Evolutionary conservation across 257 asterid species (phyloP).

Genomic region (Penstemon barbatus): DNA sequence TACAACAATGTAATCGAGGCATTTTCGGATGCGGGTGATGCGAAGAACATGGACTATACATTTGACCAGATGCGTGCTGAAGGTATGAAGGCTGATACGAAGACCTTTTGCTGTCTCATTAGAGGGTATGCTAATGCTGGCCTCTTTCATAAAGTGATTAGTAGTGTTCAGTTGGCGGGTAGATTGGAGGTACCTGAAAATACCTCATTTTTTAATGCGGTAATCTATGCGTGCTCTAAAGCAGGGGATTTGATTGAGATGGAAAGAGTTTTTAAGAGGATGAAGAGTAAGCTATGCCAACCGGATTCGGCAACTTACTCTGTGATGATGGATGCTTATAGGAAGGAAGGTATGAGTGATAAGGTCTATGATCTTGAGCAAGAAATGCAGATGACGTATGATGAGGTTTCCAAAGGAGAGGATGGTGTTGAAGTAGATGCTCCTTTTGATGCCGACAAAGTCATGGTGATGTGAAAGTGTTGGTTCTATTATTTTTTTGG

Average conservation of each 20-base stretch:
- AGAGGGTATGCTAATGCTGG: slow-evolving; percentile 89
- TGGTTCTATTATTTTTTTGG: neutral
- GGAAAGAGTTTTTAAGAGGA: slow-evolving; percentile 83
- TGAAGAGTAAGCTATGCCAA: slow-evolving; percentile 67
- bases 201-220: slow-evolving; percentile 77
- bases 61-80: slow-evolving; percentile 86
- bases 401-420: slow-evolving; percentile 26
- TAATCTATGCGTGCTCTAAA: slow-evolving; percentile 76
- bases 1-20: slow-evolving; percentile 93
- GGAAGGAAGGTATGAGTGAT: slow-evolving; percentile 83
- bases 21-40: slow-evolving; percentile 81
- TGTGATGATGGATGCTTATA: slow-evolving; percentile 74
- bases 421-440: slow-evolving; percentile 31
- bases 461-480: slow-evolving; percentile 17
- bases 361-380: slow-evolving; percentile 75
- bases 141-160: slow-evolving; percentile 77
- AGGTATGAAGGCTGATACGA: slow-evolving; percentile 78
- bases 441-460: slow-evolving; percentile 21
- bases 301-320: slow-evolving; percentile 74
- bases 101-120: slow-evolving; percentile 81
- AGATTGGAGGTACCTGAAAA: slow-evolving; percentile 82
- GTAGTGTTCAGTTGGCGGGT: slow-evolving; percentile 71
- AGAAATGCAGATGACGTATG: slow-evolving; percentile 38
- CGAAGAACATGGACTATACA: slow-evolving; percentile 75
- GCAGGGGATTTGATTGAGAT: slow-evolving; percentile 89